Evolutionary conservation across 208 protist species (phyloP).

Genomic region (Phytomonas francai): DNA sequence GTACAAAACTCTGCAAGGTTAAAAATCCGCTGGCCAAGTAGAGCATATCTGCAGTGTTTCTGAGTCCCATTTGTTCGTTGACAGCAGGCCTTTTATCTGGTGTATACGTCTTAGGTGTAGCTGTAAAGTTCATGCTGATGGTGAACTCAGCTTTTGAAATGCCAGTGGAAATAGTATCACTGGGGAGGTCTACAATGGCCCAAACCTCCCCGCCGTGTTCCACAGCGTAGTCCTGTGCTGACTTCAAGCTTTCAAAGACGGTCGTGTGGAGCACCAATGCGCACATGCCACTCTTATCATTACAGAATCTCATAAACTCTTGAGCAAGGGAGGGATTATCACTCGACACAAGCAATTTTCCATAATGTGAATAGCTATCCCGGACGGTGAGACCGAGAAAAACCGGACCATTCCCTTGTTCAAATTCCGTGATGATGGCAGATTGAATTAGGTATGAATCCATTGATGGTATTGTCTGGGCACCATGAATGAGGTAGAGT

Average conservation of each 20-base stretch:
- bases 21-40: conserved; percentile 78
- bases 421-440: conserved; percentile 33
- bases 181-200: conserved; percentile 58
- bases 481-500: background rate
- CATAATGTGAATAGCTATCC: conserved; percentile 56
- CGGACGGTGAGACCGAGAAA: conserved; percentile 43
- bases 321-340: conserved; percentile 19
- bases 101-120: conserved; percentile 53
- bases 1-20: conserved; percentile 65
- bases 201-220: conserved; percentile 49
- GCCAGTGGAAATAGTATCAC: conserved; percentile 8
- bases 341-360: conserved; percentile 53
- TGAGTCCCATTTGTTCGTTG: conserved; percentile 25
- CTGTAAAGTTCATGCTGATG: conserved; percentile 86
- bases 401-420: conserved; percentile 19
- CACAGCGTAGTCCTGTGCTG: conserved; percentile 43
- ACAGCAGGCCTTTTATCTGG: conserved; percentile 21
- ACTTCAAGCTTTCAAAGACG: conserved; percentile 29
- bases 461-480: conserved; percentile 31
- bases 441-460: conserved; percentile 50
- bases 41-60: conserved; percentile 33
- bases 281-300: conserved; percentile 33
- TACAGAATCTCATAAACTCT: conserved; percentile 48
- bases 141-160: conserved; percentile 32
- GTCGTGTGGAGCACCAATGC: conserved; percentile 32